Base-by-base conservation (phyloP, 257 asterid genomes). In the Fraxinus anomala region DNA sequence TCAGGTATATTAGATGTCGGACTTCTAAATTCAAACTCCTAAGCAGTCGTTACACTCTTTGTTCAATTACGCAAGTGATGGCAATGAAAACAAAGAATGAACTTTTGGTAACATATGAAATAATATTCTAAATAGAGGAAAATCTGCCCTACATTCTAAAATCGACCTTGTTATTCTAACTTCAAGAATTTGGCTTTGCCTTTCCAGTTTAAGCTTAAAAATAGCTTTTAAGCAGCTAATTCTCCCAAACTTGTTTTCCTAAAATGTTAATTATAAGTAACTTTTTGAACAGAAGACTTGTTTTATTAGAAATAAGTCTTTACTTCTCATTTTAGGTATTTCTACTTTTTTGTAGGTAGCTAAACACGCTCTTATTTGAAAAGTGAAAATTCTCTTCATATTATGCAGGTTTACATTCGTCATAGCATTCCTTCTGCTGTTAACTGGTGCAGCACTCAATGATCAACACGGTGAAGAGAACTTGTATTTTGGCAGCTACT, bases 401-500 rank as follows among this genome's bases (percentile, higher is more conserved):
- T 40, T 44, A 23, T 78, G 89, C 96, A 93, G 99, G 99, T 95
- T 95, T 80, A 83, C 97, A 19, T 95, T 90, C 67, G 96, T 93
- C 2, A 82, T 93, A 75, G 94, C 97, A 12, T 95, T 93, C 82
- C 92, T 95, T 51, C 88, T 95, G 73, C 76, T 95, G 82, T 91
- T 95, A 16, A 95, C 96, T 0, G 99, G 99, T 12, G 98, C 99
- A 37, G 97, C 98, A 9, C 91, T 93, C 44, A 95, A 95, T 19
- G 96, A 88, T 49, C 96, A 91, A 77, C 97, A 90, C 24, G 94
- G 96, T 1, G 93, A 89, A 36, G 97, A 93, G 86, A 90, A 80
- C 85, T 19, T 85, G 70, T 93, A 90, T 82, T 88, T 93, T 47
- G 88, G 89, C 79, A 88, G 81, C 80, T 89, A 90, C 83, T 89